Evolutionary conservation across 2,329 filamentous ascomycete species (phyloP).

Genomic region (Verticillium albo-atrum): DNA sequence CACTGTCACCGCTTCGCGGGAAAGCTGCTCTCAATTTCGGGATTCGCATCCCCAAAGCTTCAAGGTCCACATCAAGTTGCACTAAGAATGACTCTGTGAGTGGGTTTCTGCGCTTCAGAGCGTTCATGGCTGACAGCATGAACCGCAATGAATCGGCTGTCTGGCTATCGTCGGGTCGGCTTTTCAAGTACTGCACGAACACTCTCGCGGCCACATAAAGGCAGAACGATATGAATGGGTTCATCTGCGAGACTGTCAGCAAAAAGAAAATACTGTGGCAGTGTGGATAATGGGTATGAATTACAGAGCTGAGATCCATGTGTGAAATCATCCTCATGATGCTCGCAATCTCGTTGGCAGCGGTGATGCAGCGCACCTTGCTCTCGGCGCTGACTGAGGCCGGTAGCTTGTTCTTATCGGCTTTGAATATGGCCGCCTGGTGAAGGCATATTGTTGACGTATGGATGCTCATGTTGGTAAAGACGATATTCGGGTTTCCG

Average conservation of each 20-base stretch:
- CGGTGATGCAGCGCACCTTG: constrained; percentile 87
- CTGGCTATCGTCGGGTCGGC: constrained; percentile 77
- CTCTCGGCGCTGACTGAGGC: constrained; percentile 78
- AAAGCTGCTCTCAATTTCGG: constrained; percentile 53
- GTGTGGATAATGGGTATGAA: constrained; percentile 22
- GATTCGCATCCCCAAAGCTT: constrained; percentile 62
- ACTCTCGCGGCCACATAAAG: constrained; percentile 94
- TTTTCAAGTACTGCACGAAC: constrained; percentile 95
- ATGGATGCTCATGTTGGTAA: constrained; percentile 95
- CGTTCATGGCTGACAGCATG: constrained; percentile 84
- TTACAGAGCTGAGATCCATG: constrained; percentile 75
- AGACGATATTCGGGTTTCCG: constrained; percentile 78
- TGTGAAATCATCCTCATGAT: constrained; percentile 96
- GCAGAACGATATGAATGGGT: constrained; percentile 92
- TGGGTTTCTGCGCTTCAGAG: constrained; percentile 80
- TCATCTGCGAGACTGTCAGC: constrained; percentile 59
- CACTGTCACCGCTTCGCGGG: constrained; percentile 46
- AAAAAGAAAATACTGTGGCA: not conserved
- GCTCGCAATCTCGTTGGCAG: constrained; percentile 87
- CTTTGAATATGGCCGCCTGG: constrained; percentile 96
- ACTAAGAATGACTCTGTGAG: constrained; percentile 92
- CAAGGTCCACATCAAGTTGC: constrained; percentile 87
- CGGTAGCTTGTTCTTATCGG: constrained; percentile 80
- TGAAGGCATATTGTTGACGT: constrained; percentile 97
- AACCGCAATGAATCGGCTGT: constrained; percentile 82